Conservation (phyloP, 257 asterid species). For the Solanum virginianum region DNA sequence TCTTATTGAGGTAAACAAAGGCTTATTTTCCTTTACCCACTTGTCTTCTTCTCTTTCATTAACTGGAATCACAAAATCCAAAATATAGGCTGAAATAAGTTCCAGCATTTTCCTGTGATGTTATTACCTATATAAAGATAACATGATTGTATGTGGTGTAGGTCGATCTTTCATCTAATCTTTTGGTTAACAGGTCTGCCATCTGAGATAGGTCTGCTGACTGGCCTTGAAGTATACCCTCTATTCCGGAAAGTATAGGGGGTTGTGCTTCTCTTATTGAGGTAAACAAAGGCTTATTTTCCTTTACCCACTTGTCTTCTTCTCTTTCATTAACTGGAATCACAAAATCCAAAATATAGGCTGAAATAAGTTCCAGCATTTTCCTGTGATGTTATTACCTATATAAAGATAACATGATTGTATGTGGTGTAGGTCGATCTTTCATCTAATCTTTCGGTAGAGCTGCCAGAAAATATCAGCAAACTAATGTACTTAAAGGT, state of each 20-base stretch:
- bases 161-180: slow-evolving; percentile 82
- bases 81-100: not conserved
- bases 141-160: slow-evolving; percentile 24
- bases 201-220: too few relatives aligned
- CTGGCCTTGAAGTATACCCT: too few relatives aligned
- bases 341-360: not conserved
- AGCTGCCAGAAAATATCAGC: slow-evolving; percentile 65
- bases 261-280: slow-evolving; percentile 66
- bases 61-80: not conserved
- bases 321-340: not conserved
- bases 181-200: too few relatives aligned
- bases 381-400: slow-evolving; percentile 1
- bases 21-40: not conserved
- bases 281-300: slow-evolving; percentile 19
- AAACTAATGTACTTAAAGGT: slow-evolving; percentile 60
- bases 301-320: not conserved
- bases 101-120: not conserved
- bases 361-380: not conserved
- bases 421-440: slow-evolving; percentile 62
- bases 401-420: slow-evolving; percentile 3
- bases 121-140: slow-evolving; percentile 1
- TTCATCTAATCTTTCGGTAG: slow-evolving; percentile 61
- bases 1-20: slow-evolving; percentile 58
- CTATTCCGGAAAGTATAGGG: slow-evolving; percentile 58
- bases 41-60: not conserved